These are phyloP conservation scores for Gnaphalium uliginosum DNA, from an alignment of 129 eudicot genomes.

Conservation along the genomic window DNA sequence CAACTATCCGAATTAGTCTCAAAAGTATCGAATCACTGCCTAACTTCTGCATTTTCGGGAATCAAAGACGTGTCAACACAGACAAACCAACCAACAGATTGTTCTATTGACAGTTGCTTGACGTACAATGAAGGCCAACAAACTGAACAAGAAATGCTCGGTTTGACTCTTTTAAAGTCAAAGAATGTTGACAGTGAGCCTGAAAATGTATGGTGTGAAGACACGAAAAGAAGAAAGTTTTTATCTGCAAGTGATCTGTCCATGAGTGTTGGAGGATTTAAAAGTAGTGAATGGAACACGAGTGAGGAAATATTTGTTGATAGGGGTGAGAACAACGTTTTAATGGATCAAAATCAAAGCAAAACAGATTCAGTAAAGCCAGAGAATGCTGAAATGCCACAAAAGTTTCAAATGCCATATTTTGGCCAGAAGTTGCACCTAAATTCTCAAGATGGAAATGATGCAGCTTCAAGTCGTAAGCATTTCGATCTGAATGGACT, in stretches of 20 bases:
- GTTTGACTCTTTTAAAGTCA: conserved; percentile 48
- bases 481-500: conserved; percentile 89
- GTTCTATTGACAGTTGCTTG: conserved; percentile 87
- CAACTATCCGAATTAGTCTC: conserved; percentile 81
- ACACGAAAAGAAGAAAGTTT: conserved; percentile 33
- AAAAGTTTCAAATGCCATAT: conserved; percentile 48
- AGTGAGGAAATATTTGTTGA: conserved; percentile 42
- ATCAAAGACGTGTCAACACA: conserved; percentile 63
- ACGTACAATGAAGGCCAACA: conserved; percentile 64
- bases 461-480: conserved; percentile 56
- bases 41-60: conserved; percentile 63
- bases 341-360: conserved; percentile 32
- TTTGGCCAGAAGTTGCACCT: conserved; percentile 67
- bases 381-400: conserved; percentile 43
- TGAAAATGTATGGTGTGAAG: conserved; percentile 44
- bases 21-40: conserved; percentile 74
- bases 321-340: conserved; percentile 31
- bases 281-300: conserved; percentile 42
- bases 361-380: conserved; percentile 32
- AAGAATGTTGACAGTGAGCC: conserved; percentile 39
- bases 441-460: conserved; percentile 59
- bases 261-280: conserved; percentile 65
- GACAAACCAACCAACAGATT: conserved; percentile 62
- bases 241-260: conserved; percentile 49
- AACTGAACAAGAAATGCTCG: conserved; percentile 64